Conservation (phyloP, 108 stramenopile species). For the Schizochytrium sp. region DNA sequence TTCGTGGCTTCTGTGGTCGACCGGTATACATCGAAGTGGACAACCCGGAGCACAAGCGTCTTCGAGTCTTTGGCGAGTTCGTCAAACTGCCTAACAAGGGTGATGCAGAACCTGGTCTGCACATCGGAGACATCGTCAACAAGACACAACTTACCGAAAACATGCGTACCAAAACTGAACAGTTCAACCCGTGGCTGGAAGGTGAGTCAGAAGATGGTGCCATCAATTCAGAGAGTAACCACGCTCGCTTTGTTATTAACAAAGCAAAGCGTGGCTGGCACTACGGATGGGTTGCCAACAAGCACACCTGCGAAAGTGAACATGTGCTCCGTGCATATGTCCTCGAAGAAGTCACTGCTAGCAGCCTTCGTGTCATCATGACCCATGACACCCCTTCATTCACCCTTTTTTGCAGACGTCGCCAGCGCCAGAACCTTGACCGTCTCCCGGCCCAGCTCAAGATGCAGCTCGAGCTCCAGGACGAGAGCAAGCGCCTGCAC, state of each 20-base stretch:
- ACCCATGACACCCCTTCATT: background rate
- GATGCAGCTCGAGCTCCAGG: slow-evolving; percentile 56
- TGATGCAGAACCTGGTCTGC: slow-evolving; percentile 53
- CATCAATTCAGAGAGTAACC: background rate
- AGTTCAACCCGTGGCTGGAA: slow-evolving; percentile 45
- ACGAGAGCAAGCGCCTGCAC: slow-evolving; percentile 48
- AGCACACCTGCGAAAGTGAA: slow-evolving; percentile 59
- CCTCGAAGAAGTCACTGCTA: background rate
- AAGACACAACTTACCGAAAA: background rate
- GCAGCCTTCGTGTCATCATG: slow-evolving; percentile 1
- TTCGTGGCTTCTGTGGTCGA: slow-evolving; percentile 53
- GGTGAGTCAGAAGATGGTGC: slow-evolving; percentile 31
- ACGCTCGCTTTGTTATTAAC: background rate
- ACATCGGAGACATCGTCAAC: slow-evolving; percentile 25
- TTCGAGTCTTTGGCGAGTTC: slow-evolving; percentile 5
- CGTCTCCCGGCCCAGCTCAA: slow-evolving; percentile 52
- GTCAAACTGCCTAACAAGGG: slow-evolving; percentile 16
- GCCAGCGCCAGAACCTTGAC: slow-evolving; percentile 15
- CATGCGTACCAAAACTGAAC: slow-evolving; percentile 13
- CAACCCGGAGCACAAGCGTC: slow-evolving; percentile 29
- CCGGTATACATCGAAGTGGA: slow-evolving; percentile 34
- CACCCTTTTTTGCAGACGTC: slow-evolving; percentile 31
- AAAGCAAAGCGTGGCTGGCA: slow-evolving; percentile 52
- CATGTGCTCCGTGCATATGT: slow-evolving; percentile 55
- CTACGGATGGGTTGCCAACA: slow-evolving; percentile 59